These are phyloP conservation scores for Fusarium chaquense DNA, from an alignment of 2,329 filamentous ascomycete species.

Conservation along the genomic window DNA sequence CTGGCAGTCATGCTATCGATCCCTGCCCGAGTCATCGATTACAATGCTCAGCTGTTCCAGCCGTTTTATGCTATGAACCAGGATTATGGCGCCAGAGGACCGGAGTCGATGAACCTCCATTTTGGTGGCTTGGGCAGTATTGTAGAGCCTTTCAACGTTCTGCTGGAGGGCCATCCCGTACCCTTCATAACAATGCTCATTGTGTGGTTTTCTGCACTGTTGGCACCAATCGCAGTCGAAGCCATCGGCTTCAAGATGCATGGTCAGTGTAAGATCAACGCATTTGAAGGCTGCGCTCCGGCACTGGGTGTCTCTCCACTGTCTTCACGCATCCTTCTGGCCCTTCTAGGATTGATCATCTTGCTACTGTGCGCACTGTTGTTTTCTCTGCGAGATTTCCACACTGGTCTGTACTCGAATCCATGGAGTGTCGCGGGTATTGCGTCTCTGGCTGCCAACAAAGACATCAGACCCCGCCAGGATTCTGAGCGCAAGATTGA, in stretches of 20 bases:
- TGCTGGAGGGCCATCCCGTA: constrained; percentile 49
- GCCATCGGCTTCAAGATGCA: constrained; percentile 47
- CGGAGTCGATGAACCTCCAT: constrained; percentile 58
- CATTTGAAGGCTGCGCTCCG: constrained; percentile 40
- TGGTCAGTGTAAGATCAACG: constrained; percentile 39
- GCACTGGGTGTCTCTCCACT: constrained; percentile 42
- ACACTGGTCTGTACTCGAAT: constrained; percentile 47
- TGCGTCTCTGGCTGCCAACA: constrained; percentile 44
- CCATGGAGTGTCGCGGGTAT: constrained; percentile 51
- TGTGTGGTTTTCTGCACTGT: constrained; percentile 40
- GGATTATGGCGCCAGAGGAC: constrained; percentile 54
- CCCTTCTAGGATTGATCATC: constrained; percentile 36
- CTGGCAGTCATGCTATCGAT: constrained; percentile 56
- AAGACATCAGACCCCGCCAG: constrained; percentile 37
- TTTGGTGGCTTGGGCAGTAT: constrained; percentile 56
- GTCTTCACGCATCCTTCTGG: constrained; percentile 35
- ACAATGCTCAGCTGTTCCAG: constrained; percentile 58
- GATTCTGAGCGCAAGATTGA: constrained; percentile 41
- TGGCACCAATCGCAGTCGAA: constrained; percentile 43
- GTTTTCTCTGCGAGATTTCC: constrained; percentile 39
- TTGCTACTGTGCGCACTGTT: constrained; percentile 39
- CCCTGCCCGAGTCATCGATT: constrained; percentile 58
- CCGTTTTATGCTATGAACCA: constrained; percentile 60
- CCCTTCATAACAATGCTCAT: constrained; percentile 46
- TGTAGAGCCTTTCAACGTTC: constrained; percentile 50